Conservation (phyloP, 2,329 filamentous ascomycete species). For the Microdochium trichocladiopsis region DNA sequence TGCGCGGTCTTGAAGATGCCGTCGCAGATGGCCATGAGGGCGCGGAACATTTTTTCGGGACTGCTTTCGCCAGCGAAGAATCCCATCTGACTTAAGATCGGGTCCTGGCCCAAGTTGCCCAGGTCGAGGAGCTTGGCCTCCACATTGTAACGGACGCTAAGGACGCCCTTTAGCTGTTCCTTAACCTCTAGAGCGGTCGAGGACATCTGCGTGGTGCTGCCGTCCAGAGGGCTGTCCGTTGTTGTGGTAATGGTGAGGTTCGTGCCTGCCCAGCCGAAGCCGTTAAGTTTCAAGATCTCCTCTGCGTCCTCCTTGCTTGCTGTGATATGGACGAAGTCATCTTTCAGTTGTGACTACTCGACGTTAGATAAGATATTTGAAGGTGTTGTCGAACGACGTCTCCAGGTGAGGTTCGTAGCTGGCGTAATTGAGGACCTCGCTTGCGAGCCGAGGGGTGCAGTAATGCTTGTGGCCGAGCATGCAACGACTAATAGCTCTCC, state of each 20-base stretch:
- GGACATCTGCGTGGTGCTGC: constrained; percentile 32
- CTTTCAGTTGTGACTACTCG: constrained; percentile 61
- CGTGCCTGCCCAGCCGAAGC: constrained; percentile 60
- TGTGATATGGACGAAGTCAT: constrained; percentile 62
- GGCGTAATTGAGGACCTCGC: constrained; percentile 28
- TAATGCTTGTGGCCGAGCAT: constrained; percentile 30
- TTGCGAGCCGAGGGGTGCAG: constrained; percentile 29
- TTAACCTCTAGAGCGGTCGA: constrained; percentile 54
- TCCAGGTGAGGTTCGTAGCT: constrained; percentile 28
- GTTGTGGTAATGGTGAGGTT: constrained; percentile 48
- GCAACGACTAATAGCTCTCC: constrained; percentile 28
- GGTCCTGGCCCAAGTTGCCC: constrained; percentile 67
- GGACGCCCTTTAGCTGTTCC: constrained; percentile 60
- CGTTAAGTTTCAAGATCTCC: constrained; percentile 60
- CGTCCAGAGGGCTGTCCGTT: constrained; percentile 32
- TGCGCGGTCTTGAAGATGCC: constrained; percentile 64
- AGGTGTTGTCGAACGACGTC: constrained; percentile 27
- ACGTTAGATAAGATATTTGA: constrained; percentile 59
- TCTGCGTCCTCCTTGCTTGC: constrained; percentile 58
- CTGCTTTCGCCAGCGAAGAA: constrained; percentile 67
- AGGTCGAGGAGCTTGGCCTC: constrained; percentile 73
- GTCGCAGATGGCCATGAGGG: constrained; percentile 81
- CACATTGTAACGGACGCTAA: constrained; percentile 67
- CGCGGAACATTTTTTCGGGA: constrained; percentile 83
- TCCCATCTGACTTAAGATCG: constrained; percentile 63